These are phyloP conservation scores for Suillus weaverae DNA, from an alignment of 768 basidiomycete species.

Conservation along the genomic window DNA sequence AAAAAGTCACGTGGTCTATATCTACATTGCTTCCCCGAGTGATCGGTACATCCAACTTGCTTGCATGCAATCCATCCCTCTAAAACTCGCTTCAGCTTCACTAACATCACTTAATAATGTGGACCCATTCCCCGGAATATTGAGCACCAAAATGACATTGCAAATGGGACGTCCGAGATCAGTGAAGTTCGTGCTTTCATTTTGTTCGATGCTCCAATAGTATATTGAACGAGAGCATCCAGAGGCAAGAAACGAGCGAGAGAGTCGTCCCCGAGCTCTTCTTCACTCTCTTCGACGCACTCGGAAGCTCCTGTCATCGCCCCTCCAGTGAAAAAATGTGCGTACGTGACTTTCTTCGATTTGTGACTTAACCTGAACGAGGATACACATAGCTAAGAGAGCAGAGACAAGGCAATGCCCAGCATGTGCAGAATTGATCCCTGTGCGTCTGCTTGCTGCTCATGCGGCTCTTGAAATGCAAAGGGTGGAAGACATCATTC, in stretches of 20 bases:
- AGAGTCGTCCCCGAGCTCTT: constrained; percentile 29
- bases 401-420: constrained; percentile 78
- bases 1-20: not conserved
- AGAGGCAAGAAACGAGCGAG: constrained; percentile 54
- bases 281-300: constrained; percentile 37
- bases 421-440: constrained; percentile 70
- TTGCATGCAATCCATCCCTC: constrained; percentile 9
- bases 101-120: not conserved
- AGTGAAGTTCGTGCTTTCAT: constrained; percentile 3
- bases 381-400: constrained; percentile 52
- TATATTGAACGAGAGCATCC: not conserved
- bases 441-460: constrained; percentile 63
- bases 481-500: constrained; percentile 67
- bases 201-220: not conserved
- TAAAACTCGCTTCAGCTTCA: not conserved
- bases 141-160: not conserved
- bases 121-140: not conserved
- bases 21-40: not conserved
- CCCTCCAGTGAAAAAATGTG: constrained; percentile 51
- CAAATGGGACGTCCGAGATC: not conserved
- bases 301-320: constrained; percentile 21
- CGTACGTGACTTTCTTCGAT: constrained; percentile 18
- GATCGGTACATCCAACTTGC: constrained; percentile 9
- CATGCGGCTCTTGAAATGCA: constrained; percentile 69
- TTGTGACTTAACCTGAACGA: not conserved